Conservation (phyloP, 176 grass and related monocot species). For the Bothriochloa decipiens region DNA sequence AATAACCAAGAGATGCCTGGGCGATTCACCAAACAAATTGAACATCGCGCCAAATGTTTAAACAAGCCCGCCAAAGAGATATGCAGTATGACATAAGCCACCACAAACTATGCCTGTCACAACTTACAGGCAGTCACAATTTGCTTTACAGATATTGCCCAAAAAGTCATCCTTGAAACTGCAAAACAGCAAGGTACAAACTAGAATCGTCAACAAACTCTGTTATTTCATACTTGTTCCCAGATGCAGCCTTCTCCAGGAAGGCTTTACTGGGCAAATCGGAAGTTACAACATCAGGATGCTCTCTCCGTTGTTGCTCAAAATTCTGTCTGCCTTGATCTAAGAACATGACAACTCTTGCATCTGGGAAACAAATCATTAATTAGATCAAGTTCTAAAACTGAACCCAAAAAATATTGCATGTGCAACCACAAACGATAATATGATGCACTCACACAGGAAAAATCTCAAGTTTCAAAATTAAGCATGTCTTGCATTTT, state of each 20-base stretch:
- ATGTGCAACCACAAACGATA: not conserved
- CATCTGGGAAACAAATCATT: constrained; percentile 46
- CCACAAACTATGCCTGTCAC: not conserved
- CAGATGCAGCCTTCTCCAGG: constrained; percentile 64
- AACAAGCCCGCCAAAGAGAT: not conserved
- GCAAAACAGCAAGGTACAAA: constrained; percentile 74
- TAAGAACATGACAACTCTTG: constrained; percentile 79
- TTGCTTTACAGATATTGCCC: not conserved
- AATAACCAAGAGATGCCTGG: not conserved
- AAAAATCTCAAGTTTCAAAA: not conserved
- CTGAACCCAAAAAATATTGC: not conserved
- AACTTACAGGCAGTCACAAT: not conserved
- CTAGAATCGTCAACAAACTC: constrained; percentile 72
- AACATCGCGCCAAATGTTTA: not conserved
- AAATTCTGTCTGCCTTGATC: constrained; percentile 73
- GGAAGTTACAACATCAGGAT: constrained; percentile 59
- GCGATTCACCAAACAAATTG: not conserved
- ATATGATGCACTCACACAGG: not conserved
- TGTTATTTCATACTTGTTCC: constrained; percentile 56
- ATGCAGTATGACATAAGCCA: not conserved
- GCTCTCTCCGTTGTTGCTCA: constrained; percentile 61
- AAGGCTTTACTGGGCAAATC: constrained; percentile 63
- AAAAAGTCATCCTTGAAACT: constrained; percentile 40
- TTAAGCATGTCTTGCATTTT: not conserved
- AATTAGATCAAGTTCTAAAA: not conserved